Conservation (phyloP, 768 basidiomycete species). For the Coprinopsis marcescibilis region DNA sequence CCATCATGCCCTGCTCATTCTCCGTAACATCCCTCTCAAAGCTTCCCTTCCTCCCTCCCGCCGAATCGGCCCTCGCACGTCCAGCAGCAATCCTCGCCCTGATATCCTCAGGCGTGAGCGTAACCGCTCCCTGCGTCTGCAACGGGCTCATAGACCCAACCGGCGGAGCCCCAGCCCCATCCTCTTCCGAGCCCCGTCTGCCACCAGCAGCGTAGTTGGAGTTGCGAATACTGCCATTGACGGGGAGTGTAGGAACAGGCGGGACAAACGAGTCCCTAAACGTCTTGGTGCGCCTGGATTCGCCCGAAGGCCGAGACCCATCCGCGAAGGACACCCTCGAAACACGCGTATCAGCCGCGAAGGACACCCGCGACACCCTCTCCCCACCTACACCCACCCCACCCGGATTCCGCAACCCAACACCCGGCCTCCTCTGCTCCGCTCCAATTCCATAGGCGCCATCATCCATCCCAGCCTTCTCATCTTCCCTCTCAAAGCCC, state of each 20-base stretch:
- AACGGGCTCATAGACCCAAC: slow-evolving; percentile 27
- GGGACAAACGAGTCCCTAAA: slow-evolving; percentile 37
- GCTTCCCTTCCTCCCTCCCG: slow-evolving; percentile 12
- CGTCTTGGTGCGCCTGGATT: slow-evolving; percentile 33
- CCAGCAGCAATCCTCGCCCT: slow-evolving; percentile 40
- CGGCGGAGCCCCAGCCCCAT: slow-evolving; percentile 10
- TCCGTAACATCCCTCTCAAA: slow-evolving; percentile 7
- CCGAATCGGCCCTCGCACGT: slow-evolving; percentile 18
- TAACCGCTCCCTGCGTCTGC: slow-evolving; percentile 35
- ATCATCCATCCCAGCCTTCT: slow-evolving; percentile 29
- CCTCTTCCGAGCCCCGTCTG: slow-evolving; percentile 9
- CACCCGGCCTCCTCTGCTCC: slow-evolving; percentile 44
- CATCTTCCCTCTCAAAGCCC: slow-evolving; percentile 38
- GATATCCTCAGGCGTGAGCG: slow-evolving; percentile 59
- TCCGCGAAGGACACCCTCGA: slow-evolving; percentile 35
- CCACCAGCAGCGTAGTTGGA: not conserved
- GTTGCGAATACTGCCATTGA: not conserved
- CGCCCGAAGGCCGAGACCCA: slow-evolving; percentile 35
- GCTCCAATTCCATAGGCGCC: slow-evolving; percentile 37
- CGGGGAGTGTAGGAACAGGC: slow-evolving; percentile 35
- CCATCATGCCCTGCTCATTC: slow-evolving; percentile 36
- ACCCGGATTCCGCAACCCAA: slow-evolving; percentile 46
- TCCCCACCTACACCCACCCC: slow-evolving; percentile 26
- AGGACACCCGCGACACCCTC: no score
- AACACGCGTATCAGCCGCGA: slow-evolving; percentile 43